Evolutionary conservation across 345 rosid genomes (phyloP).

Genomic region (Eucalyptus brandiana): DNA sequence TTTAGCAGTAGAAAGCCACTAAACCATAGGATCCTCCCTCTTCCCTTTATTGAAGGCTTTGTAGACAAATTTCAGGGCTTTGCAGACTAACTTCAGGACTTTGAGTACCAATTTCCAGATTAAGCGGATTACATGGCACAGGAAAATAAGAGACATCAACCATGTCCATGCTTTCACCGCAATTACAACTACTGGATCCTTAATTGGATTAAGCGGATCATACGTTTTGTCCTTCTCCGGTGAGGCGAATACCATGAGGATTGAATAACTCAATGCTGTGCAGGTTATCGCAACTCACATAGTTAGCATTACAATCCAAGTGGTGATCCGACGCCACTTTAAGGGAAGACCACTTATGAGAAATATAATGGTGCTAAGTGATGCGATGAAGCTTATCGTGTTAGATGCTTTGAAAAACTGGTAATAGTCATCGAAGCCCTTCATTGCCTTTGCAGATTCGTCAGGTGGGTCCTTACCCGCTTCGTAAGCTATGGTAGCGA

Average conservation of each 20-base stretch:
- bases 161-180: background rate
- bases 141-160: background rate
- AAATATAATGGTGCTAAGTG: background rate
- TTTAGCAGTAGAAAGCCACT: too few species aligned
- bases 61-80: background rate
- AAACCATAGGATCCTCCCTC: too few species aligned
- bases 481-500: background rate
- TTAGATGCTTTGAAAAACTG: rapidly evolving
- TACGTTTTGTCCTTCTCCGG: background rate
- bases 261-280: background rate
- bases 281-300: background rate
- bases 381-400: background rate
- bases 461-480: background rate
- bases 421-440: too few species aligned
- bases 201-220: too few species aligned
- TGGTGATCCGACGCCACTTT: background rate
- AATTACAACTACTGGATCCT: too few species aligned
- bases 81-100: background rate
- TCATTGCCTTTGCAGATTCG: too few species aligned
- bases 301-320: background rate
- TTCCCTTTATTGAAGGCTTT: too few species aligned
- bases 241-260: background rate
- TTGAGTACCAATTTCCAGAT: background rate
- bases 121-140: background rate
- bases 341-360: conserved; percentile 1